Conservation (phyloP, 257 asterid genomes). For the Coffea canephora region DNA sequence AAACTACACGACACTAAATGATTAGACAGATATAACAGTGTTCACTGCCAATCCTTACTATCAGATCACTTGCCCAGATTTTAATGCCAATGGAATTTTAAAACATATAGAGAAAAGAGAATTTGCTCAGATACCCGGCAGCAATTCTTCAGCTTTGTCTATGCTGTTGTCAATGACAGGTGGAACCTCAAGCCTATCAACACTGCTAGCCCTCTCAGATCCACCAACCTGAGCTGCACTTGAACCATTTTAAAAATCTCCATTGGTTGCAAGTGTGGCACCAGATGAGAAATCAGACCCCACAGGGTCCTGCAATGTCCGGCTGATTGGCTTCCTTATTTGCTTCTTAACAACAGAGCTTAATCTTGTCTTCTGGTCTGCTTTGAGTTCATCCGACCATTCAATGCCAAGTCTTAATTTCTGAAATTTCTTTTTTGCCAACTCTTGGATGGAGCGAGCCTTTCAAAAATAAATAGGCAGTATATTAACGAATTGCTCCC, state of each 20-base stretch:
- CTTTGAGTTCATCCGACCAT: conserved; percentile 52
- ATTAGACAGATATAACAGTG: background rate
- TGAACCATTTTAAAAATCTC: conserved; percentile 47
- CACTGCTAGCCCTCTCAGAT: conserved; percentile 47
- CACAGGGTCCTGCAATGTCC: conserved; percentile 57
- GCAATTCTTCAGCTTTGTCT: conserved; percentile 73
- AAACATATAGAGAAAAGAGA: background rate
- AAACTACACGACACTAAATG: background rate
- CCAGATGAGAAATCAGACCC: conserved; percentile 94
- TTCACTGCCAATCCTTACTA: background rate
- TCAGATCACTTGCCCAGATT: background rate
- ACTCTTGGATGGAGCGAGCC: conserved; percentile 94
- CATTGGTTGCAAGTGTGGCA: conserved; percentile 67
- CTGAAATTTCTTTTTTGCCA: conserved; percentile 76
- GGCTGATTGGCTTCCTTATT: conserved; percentile 46
- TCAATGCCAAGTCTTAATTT: conserved; percentile 50
- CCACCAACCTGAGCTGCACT: conserved; percentile 43
- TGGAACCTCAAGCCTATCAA: conserved; percentile 62
- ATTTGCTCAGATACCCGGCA: conserved; percentile 49
- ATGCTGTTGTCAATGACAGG: conserved; percentile 48
- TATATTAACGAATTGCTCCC: background rate
- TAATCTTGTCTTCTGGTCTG: conserved; percentile 54
- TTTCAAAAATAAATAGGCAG: conserved; percentile 28
- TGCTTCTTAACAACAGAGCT: conserved; percentile 56
- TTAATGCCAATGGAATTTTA: background rate